Evolutionary conservation across 495 filamentous ascomycete species (phyloP).

Genomic region (Aspergillus homomorphus): DNA sequence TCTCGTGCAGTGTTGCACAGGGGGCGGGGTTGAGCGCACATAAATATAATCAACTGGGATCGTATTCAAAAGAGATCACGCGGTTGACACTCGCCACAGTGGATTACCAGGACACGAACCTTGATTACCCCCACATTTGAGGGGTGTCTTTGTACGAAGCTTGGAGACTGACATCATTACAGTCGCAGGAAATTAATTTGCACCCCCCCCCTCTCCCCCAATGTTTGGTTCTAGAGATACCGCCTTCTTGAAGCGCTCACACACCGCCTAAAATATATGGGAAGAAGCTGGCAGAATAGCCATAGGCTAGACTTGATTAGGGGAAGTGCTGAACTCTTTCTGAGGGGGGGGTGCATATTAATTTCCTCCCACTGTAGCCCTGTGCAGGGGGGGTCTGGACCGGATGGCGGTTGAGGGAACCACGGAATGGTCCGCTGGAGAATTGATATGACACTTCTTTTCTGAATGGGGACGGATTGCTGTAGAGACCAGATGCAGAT

Average conservation of each 20-base stretch:
- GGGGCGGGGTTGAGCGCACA: background rate
- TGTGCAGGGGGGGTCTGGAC: background rate
- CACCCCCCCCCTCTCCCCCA: too few relatives aligned
- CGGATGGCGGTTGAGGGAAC: background rate
- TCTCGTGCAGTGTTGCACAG: background rate
- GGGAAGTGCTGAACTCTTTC: too few relatives aligned
- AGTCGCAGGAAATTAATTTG: background rate
- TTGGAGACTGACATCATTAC: background rate
- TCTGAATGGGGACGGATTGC: too few relatives aligned
- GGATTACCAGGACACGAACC: background rate
- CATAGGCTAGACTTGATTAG: too few relatives aligned
- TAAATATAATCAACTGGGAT: background rate
- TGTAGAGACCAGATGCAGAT: too few relatives aligned
- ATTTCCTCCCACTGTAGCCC: too few relatives aligned
- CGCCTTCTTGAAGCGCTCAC: too few relatives aligned
- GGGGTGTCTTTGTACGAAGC: background rate
- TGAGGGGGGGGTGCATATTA: too few relatives aligned
- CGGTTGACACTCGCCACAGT: background rate
- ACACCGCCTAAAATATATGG: too few relatives aligned
- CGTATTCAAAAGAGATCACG: background rate
- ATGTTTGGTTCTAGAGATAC: too few relatives aligned
- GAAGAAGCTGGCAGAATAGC: too few relatives aligned
- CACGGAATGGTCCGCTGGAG: background rate
- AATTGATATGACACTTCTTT: too few relatives aligned
- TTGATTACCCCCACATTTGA: background rate